Evolutionary conservation across 169 alveolate species (phyloP).

Genomic region (Cryptosporidium meleagridis): DNA sequence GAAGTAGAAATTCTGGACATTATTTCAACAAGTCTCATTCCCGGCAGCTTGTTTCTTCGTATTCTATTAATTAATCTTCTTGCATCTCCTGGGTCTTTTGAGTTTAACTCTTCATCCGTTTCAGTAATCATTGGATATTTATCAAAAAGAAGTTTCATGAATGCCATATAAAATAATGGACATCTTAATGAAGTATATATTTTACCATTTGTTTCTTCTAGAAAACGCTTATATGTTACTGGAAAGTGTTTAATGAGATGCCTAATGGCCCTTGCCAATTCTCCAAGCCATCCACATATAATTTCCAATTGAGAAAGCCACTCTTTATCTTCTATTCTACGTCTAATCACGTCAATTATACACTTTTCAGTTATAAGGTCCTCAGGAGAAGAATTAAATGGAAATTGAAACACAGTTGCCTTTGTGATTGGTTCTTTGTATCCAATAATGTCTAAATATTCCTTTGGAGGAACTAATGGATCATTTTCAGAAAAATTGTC

Average conservation of each 20-base stretch:
- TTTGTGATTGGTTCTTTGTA: conserved; percentile 66
- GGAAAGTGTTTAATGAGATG: conserved; percentile 28
- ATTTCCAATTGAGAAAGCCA: conserved; percentile 25
- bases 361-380: conserved; percentile 55
- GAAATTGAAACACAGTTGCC: conserved; percentile 61
- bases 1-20: conserved; percentile 11
- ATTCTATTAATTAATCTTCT: conserved; percentile 57
- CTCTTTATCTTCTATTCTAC: conserved; percentile 18
- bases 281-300: conserved; percentile 1
- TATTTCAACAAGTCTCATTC: conserved; percentile 40
- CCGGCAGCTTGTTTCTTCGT: conserved; percentile 48
- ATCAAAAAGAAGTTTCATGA: conserved; percentile 60
- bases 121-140: conserved; percentile 49
- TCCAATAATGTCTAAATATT: conserved; percentile 51
- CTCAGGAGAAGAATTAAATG: conserved; percentile 51
- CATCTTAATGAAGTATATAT: conserved; percentile 5
- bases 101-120: conserved; percentile 43
- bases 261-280: conserved; percentile 15
- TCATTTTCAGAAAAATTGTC: conserved; percentile 14
- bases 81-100: conserved; percentile 74
- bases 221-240: conserved; percentile 21
- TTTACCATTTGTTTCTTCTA: conserved; percentile 23
- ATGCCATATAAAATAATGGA: conserved; percentile 61
- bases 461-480: conserved; percentile 59
- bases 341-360: conserved; percentile 28